Conservation (phyloP, 345 rosid genomes). For the Stellera chamaejasme region DNA sequence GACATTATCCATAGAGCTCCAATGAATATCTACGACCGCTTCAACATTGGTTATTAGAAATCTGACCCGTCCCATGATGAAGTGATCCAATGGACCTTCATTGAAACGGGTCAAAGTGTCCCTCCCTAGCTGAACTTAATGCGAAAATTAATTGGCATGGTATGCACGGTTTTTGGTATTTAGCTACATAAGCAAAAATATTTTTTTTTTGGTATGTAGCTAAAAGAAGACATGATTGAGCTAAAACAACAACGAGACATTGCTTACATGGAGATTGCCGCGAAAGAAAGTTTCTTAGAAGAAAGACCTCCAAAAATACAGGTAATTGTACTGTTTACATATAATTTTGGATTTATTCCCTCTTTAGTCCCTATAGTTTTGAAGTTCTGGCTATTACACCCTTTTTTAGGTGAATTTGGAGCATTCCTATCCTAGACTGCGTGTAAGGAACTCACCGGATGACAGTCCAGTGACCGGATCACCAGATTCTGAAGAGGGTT, state of each 20-base stretch:
- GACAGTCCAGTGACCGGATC: slow-evolving; percentile 29
- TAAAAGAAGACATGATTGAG: slow-evolving; percentile 46
- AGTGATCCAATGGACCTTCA: too few relatives aligned
- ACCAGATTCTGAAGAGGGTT: slow-evolving; percentile 44
- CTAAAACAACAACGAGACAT: slow-evolving; percentile 45
- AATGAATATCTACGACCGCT: too few relatives aligned
- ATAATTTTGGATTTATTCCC: neutral
- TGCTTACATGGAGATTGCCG: slow-evolving; percentile 49
- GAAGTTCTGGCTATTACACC: slow-evolving; percentile 7
- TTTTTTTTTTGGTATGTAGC: slow-evolving; percentile 27
- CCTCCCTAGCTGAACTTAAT: too few relatives aligned
- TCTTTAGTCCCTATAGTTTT: neutral
- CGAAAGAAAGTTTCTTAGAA: slow-evolving; percentile 27
- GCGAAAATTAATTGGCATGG: too few relatives aligned
- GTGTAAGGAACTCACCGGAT: slow-evolving; percentile 58
- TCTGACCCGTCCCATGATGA: too few relatives aligned
- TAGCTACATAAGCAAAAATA: too few relatives aligned
- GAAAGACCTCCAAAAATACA: slow-evolving; percentile 26
- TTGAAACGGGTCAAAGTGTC: too few relatives aligned
- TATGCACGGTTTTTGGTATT: too few relatives aligned
- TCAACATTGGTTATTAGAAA: too few relatives aligned
- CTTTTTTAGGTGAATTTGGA: slow-evolving; percentile 36
- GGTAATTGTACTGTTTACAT: slow-evolving; percentile 8
- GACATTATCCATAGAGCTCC: too few relatives aligned
- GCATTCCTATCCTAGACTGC: slow-evolving; percentile 56